Evolutionary conservation across 495 filamentous ascomycete species (phyloP).

Genomic region (Neurospora sp.): DNA sequence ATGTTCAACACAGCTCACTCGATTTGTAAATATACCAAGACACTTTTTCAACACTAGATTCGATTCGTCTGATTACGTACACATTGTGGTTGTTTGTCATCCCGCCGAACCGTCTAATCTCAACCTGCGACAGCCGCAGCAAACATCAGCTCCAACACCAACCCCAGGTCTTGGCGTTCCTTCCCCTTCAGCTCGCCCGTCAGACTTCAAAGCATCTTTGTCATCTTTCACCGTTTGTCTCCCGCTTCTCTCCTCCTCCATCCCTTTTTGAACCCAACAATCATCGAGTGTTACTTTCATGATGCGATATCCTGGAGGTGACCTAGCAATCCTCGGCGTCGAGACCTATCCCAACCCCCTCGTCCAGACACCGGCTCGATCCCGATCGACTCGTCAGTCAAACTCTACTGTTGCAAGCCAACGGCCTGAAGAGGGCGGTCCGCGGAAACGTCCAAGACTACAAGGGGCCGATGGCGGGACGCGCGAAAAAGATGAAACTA

Average conservation of each 20-base stretch:
- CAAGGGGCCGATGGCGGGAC: constrained; percentile 5
- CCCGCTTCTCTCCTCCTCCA: background rate
- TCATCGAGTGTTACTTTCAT: background rate
- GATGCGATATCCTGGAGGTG: constrained; percentile 27
- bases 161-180: background rate
- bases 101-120: no score
- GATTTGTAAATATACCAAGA: background rate
- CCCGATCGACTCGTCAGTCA: background rate
- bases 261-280: background rate
- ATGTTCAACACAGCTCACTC: background rate
- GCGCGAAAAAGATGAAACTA: constrained; percentile 32
- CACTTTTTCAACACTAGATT: background rate
- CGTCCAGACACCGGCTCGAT: constrained; percentile 4
- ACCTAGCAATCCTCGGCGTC: constrained; percentile 38
- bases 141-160: background rate
- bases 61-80: background rate
- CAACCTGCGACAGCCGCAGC: background rate
- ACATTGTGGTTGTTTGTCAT: background rate
- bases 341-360: constrained; percentile 32
- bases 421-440: constrained; percentile 12
- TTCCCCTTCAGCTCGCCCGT: background rate
- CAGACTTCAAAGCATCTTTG: background rate
- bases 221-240: background rate
- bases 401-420: background rate
- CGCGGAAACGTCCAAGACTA: constrained; percentile 19